These are phyloP conservation scores for Berkeleyomyces rouxiae DNA, from an alignment of 2,329 filamentous ascomycete genomes.

Conservation along the genomic window DNA sequence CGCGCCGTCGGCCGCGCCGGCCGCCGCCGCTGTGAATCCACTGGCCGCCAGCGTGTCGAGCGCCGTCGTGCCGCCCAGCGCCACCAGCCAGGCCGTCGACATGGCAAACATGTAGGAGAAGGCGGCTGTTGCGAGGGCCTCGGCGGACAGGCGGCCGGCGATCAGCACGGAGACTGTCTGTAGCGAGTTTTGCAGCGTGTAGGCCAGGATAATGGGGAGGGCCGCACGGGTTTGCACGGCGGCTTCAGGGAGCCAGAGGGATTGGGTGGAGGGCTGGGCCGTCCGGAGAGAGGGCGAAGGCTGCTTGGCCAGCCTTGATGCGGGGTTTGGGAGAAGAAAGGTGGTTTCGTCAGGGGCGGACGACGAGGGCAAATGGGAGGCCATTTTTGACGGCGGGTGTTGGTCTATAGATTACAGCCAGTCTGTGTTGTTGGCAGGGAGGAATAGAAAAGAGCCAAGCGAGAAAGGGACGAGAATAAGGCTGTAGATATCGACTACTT, in stretches of 20 bases:
- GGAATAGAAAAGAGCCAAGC: too few species aligned
- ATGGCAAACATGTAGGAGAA: slow-evolving; percentile 93
- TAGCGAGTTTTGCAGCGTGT: slow-evolving; percentile 70
- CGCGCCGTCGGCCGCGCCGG: slow-evolving; percentile 61
- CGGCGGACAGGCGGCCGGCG: slow-evolving; percentile 61
- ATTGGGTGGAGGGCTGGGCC: background rate
- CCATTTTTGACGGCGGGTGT: background rate
- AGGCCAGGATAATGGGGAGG: slow-evolving; percentile 65
- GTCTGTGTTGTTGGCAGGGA: too few species aligned
- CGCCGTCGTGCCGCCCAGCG: slow-evolving; percentile 69
- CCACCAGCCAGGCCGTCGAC: slow-evolving; percentile 76
- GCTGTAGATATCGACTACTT: too few species aligned
- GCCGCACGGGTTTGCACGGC: slow-evolving; percentile 52
- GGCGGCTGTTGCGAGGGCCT: slow-evolving; percentile 64
- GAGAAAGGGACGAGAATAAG: too few species aligned
- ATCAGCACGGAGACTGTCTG: slow-evolving; percentile 72
- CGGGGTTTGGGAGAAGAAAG: background rate
- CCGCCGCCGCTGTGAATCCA: slow-evolving; percentile 63
- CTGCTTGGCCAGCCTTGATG: background rate
- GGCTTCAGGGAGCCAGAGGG: slow-evolving; percentile 38
- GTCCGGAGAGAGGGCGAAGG: background rate
- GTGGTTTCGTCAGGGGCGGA: slow-evolving; percentile 5
- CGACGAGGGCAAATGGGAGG: background rate
- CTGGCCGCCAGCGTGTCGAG: slow-evolving; percentile 73
- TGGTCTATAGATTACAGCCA: too few species aligned